Percentiles rank a stretch among this genome's conserved stretches.
Evolutionary conservation across 2,329 filamentous ascomycete genomes (phyloP).

Genomic region (Pseudogymnoascus pannorum): DNA sequence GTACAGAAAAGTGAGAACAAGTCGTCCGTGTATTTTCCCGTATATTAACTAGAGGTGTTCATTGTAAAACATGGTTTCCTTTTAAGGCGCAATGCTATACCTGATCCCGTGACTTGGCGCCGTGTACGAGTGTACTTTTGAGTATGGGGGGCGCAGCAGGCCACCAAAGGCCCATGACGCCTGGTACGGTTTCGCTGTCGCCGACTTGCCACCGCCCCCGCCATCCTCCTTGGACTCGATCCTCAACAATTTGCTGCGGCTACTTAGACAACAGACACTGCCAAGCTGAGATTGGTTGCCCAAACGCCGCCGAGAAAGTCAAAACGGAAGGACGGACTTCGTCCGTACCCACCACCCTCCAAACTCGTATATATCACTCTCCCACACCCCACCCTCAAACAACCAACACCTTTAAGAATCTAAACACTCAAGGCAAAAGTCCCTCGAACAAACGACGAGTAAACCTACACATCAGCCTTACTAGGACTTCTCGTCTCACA

Average conservation of each 20-base stretch:
- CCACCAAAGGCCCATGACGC: slow-evolving; percentile 1
- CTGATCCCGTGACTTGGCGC: slow-evolving; percentile 5
- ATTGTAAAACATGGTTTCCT: background rate
- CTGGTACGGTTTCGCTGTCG: slow-evolving; percentile 7
- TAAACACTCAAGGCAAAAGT: background rate
- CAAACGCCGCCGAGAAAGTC: background rate
- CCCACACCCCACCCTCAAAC: background rate
- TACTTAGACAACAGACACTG: background rate
- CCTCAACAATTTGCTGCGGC: slow-evolving; percentile 9
- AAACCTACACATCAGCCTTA: background rate
- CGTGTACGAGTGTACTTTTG: slow-evolving; percentile 3
- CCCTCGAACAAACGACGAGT: background rate
- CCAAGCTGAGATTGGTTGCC: slow-evolving; percentile 1
- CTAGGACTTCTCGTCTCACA: background rate
- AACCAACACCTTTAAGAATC: background rate
- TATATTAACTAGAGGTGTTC: background rate
- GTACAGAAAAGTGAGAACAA: background rate
- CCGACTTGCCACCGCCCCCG: slow-evolving; percentile 18
- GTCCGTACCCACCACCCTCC: background rate
- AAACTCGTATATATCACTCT: slow-evolving; percentile 1
- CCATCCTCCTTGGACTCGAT: slow-evolving; percentile 22
- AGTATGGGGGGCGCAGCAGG: slow-evolving; percentile 6
- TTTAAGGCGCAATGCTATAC: background rate
- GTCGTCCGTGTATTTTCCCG: background rate
- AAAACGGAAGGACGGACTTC: background rate